Base-by-base conservation (phyloP, 1,139 yeast species). In the Pichia sp. region DNA sequence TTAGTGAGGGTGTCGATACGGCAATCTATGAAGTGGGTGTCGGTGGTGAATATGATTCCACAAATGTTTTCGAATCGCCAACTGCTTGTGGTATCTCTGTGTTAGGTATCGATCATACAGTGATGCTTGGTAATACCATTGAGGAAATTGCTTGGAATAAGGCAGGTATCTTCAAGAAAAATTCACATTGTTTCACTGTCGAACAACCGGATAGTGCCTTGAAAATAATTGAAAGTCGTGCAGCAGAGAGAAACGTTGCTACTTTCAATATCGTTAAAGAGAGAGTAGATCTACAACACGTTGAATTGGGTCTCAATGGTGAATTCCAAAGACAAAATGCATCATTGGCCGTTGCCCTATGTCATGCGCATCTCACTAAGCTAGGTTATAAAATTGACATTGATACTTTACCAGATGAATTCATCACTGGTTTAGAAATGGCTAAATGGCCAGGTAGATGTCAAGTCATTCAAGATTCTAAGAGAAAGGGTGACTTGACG, bases 1-100 rank as follows among this genome's bases (percentile, higher is more conserved):
- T 86, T 62, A 69, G 75, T 42, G 98, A 91, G 59, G 83, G 85
- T 1, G 88, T 93, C 20, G 85, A 87, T 51, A 75, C 95, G 14
- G 97, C 98, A 12, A 81, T 93, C 30, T 86, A 85, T 53, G 99
- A 93, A 58, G 98, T 93, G 19, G 99, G 99, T 13, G 94, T 93
- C 35, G 99, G 99, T 21, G 99, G 99, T 10, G 93, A 85, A 53
- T 85, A 77, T 54, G 99, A 93, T 59, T 85, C 96, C 11, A 93
- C 99, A 10, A 93, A 93, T 56, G 74, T 93, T 11, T 74, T 93
- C 33, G 75, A 69, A 25, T 62, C 67, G 29, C 98, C 98, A 10
- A 74, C 86, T 0, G 93, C 77, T 1, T 80, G 95, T 25, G 98
- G 95, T 27, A 81, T 93, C 15, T 66, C 93, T 5, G 73, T 91